Evolutionary conservation across 1,284 basidiomycete genomes (phyloP).

Genomic region (Marasmius sp.): DNA sequence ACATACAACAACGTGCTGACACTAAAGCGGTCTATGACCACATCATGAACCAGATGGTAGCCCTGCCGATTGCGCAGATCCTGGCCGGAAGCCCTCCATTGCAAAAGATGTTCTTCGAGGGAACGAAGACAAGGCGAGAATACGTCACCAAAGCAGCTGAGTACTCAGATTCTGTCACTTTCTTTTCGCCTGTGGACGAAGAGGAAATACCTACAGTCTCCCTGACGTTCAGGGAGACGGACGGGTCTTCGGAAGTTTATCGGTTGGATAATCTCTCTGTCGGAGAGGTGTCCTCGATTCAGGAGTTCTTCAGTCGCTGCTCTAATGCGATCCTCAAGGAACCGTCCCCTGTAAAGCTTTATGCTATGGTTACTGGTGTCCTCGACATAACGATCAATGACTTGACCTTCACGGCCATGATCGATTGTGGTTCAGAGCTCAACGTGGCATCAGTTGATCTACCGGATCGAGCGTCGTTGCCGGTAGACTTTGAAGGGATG

Average conservation of each 20-base stretch:
- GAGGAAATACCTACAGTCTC: neutral
- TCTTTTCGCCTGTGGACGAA: neutral
- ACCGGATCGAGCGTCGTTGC: neutral
- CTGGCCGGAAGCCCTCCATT: neutral
- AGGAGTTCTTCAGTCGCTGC: neutral
- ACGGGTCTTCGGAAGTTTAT: neutral
- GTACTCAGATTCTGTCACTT: neutral
- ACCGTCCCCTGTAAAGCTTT: neutral
- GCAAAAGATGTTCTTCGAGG: neutral
- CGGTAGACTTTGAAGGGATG: slow-evolving; percentile 4
- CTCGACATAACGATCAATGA: neutral
- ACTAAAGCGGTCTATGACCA: neutral
- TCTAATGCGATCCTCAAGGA: neutral
- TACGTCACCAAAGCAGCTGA: neutral
- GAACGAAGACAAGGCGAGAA: neutral
- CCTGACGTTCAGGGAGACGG: neutral
- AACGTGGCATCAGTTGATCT: neutral
- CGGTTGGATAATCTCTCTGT: neutral
- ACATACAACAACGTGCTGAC: neutral
- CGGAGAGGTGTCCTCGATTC: neutral
- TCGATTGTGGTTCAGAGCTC: slow-evolving; percentile 8
- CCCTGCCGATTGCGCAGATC: slow-evolving; percentile 1
- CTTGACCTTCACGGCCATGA: neutral
- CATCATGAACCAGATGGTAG: neutral
- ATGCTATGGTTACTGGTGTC: slow-evolving; percentile 5